These are phyloP conservation scores for Parathielavia appendiculata DNA, from an alignment of 495 filamentous ascomycete genomes.

Conservation along the genomic window DNA sequence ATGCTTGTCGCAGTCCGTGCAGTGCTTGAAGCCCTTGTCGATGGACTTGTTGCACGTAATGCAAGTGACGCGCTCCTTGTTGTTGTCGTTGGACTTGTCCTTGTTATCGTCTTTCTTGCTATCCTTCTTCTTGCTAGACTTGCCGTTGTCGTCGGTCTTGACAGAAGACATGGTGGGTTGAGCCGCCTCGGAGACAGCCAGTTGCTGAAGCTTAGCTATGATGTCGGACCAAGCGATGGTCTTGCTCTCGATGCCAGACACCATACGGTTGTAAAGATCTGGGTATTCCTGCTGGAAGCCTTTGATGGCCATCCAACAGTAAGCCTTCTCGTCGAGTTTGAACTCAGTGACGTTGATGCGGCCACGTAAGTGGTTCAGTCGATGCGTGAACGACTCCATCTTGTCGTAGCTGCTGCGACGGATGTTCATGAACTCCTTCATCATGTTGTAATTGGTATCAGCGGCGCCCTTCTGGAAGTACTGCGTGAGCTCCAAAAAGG, in stretches of 20 bases:
- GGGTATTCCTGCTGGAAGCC: neutral
- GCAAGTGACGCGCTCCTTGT: too few species aligned
- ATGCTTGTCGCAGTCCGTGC: too few species aligned
- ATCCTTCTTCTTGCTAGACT: neutral
- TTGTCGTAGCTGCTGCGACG: neutral
- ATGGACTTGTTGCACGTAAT: too few species aligned
- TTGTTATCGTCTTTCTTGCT: neutral
- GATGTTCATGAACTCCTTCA: neutral
- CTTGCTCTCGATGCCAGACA: neutral
- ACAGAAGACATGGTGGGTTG: neutral
- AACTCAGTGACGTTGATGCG: neutral
- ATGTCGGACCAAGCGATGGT: neutral
- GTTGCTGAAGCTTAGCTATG: neutral
- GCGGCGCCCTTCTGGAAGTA: too few species aligned
- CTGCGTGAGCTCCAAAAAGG: too few species aligned
- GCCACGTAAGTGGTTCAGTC: neutral
- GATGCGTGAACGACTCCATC: neutral
- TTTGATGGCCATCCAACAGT: neutral
- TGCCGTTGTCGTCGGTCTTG: neutral
- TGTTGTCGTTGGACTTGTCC: neutral
- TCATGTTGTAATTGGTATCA: neutral
- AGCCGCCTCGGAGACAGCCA: neutral
- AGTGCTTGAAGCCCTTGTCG: too few species aligned
- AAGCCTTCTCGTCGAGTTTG: neutral
- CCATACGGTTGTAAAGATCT: neutral